phyloP scores from a whole-genome alignment of 176 grass and related monocot genomes.

The Saccharum officinarum region DNA sequence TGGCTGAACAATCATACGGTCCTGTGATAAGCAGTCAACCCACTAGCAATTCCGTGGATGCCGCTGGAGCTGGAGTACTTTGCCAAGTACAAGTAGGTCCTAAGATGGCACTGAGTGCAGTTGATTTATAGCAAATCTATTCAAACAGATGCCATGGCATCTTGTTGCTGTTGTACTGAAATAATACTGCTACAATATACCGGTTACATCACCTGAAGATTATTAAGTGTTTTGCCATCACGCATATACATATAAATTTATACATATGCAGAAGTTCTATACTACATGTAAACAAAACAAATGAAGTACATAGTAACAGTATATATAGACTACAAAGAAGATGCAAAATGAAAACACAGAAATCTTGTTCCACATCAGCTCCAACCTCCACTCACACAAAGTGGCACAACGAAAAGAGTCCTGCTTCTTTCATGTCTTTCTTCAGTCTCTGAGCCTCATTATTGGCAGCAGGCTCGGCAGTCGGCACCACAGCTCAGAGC shows the following conservation, averaged over 20 bases:
- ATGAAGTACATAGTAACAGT: background rate
- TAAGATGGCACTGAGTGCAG: background rate
- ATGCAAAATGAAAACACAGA: background rate
- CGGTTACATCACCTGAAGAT: constrained; percentile 28
- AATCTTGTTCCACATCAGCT: constrained; percentile 4
- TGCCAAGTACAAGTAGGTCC: background rate
- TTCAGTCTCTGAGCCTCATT: background rate
- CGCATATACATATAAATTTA: constrained; percentile 13
- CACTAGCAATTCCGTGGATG: background rate
- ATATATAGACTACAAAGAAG: background rate
- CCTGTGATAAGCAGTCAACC: background rate
- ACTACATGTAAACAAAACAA: constrained; percentile 39
- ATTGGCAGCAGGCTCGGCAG: background rate
- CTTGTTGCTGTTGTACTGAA: background rate
- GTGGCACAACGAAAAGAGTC: background rate
- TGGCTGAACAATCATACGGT: background rate
- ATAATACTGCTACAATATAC: constrained; percentile 6
- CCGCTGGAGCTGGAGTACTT: background rate
- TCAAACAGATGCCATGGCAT: constrained; percentile 15
- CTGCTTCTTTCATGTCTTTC: background rate
- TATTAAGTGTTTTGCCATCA: constrained; percentile 22
- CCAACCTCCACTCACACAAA: background rate
- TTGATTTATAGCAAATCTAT: background rate
- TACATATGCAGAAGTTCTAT: constrained; percentile 28
- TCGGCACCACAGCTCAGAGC: constrained; percentile 21